Evolutionary conservation across 352 stramenopile species (phyloP).

Genomic region (Globisporangium parvum): DNA sequence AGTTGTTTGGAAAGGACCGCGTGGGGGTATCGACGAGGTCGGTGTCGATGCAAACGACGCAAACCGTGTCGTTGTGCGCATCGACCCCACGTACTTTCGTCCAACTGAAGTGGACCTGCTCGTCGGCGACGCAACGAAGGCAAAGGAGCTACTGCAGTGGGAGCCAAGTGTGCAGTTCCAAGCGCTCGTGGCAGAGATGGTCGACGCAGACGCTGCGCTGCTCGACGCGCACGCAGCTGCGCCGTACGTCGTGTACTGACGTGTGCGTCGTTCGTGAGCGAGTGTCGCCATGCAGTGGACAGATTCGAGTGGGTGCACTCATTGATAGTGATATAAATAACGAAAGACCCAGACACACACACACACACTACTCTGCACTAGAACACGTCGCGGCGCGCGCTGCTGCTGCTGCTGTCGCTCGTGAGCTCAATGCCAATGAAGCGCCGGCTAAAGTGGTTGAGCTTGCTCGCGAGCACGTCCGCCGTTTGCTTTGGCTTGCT

Average conservation of each 20-base stretch:
- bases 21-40: slow-evolving; percentile 90
- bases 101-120: slow-evolving; percentile 98
- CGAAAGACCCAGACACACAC: background rate
- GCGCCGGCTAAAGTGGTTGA: slow-evolving; percentile 42
- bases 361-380: slow-evolving; percentile 15
- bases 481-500: slow-evolving; percentile 21
- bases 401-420: slow-evolving; percentile 17
- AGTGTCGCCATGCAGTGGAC: background rate
- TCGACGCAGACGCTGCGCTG: slow-evolving; percentile 71
- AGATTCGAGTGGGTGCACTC: background rate
- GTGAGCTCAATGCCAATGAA: slow-evolving; percentile 54
- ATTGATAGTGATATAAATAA: slow-evolving; percentile 10
- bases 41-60: slow-evolving; percentile 89
- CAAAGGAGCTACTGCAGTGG: slow-evolving; percentile 90
- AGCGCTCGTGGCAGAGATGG: slow-evolving; percentile 96
- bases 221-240: slow-evolving; percentile 11
- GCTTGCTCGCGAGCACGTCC: slow-evolving; percentile 47
- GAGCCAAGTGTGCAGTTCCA: slow-evolving; percentile 88
- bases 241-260: slow-evolving; percentile 6
- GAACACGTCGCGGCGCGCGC: slow-evolving; percentile 52
- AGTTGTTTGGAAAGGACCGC: slow-evolving; percentile 90
- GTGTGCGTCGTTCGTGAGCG: background rate
- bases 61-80: slow-evolving; percentile 88
- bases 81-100: slow-evolving; percentile 97
- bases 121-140: slow-evolving; percentile 94